Conservation (phyloP, 2,329 filamentous ascomycete genomes). For the Aspergillus sp. region DNA sequence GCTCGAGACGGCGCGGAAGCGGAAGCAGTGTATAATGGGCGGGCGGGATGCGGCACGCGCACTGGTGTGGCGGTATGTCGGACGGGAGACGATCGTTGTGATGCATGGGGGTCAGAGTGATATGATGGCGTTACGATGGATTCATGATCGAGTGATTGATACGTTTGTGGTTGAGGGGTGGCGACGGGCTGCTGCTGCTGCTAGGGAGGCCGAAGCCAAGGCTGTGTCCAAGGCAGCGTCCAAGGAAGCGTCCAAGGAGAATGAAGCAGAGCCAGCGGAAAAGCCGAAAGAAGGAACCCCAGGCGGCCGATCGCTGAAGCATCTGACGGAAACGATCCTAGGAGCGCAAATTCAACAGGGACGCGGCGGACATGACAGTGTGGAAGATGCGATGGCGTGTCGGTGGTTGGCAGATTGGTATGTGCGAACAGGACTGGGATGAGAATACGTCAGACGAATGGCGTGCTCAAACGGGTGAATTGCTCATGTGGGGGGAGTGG, state of each 20-base stretch:
- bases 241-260: neutral
- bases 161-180: slow-evolving; percentile 28
- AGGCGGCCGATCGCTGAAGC: slow-evolving; percentile 12
- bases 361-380: slow-evolving; percentile 34
- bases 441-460: neutral
- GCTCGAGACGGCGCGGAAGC: slow-evolving; percentile 7
- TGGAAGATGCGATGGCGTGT: slow-evolving; percentile 42
- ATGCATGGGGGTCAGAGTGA: slow-evolving; percentile 42
- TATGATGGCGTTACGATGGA: slow-evolving; percentile 43
- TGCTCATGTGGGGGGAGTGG: neutral
- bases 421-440: slow-evolving; percentile 8
- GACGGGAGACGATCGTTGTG: slow-evolving; percentile 44
- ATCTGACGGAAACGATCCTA: slow-evolving; percentile 12
- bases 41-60: slow-evolving; percentile 40
- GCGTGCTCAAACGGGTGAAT: neutral
- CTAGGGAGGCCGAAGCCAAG: neutral
- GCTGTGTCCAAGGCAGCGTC: too few species aligned
- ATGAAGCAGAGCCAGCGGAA: neutral
- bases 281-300: neutral
- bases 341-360: slow-evolving; percentile 18
- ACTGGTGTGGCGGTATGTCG: slow-evolving; percentile 41
- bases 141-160: slow-evolving; percentile 42
- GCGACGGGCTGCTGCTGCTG: neutral
- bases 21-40: slow-evolving; percentile 26
- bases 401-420: slow-evolving; percentile 40